A percentile compares a stretch with the other conserved stretches of the same genome.
Evolutionary conservation across 805 yeast genomes (phyloP).

Genomic region (Metschnikowia anglica): DNA sequence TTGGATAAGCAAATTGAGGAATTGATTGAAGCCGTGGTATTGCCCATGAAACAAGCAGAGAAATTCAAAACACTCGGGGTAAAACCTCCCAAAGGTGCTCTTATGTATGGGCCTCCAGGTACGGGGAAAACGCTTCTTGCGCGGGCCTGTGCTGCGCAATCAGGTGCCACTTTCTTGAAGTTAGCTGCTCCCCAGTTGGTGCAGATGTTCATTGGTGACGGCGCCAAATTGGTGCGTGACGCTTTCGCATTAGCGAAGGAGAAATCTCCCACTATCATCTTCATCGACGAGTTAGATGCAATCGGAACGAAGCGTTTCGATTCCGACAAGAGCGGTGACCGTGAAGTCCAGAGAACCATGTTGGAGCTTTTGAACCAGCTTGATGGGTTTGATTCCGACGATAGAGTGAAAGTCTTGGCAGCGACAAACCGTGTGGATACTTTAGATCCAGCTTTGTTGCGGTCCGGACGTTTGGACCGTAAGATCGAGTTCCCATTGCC

Average conservation of each 20-base stretch:
- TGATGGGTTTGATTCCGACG: conserved; percentile 24
- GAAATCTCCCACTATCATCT: conserved; percentile 25
- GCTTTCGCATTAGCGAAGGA: conserved; percentile 25
- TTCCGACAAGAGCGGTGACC: conserved; percentile 24
- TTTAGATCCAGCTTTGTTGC: conserved; percentile 25
- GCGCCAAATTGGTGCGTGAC: conserved; percentile 25
- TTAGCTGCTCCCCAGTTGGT: conserved; percentile 25
- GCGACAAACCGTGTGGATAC: conserved; percentile 25
- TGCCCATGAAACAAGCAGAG: conserved; percentile 25
- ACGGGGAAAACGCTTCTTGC: conserved; percentile 25
- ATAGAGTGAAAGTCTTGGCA: conserved; percentile 45
- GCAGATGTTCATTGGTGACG: conserved; percentile 26
- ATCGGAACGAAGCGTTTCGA: conserved; percentile 25
- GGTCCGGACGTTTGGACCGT: conserved; percentile 25
- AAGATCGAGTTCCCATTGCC: conserved; percentile 88
- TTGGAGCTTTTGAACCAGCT: conserved; percentile 25
- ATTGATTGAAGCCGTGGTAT: conserved; percentile 25
- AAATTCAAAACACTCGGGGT: conserved; percentile 24
- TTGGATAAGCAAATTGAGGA: conserved; percentile 51
- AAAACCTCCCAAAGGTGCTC: conserved; percentile 25
- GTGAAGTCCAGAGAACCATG: conserved; percentile 26
- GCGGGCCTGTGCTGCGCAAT: conserved; percentile 24
- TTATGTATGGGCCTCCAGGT: conserved; percentile 26
- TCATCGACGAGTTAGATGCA: conserved; percentile 25
- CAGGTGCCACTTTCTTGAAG: conserved; percentile 24